Base-by-base conservation (phyloP, 805 yeast genomes). In the Teunomyces tritomae region DNA sequence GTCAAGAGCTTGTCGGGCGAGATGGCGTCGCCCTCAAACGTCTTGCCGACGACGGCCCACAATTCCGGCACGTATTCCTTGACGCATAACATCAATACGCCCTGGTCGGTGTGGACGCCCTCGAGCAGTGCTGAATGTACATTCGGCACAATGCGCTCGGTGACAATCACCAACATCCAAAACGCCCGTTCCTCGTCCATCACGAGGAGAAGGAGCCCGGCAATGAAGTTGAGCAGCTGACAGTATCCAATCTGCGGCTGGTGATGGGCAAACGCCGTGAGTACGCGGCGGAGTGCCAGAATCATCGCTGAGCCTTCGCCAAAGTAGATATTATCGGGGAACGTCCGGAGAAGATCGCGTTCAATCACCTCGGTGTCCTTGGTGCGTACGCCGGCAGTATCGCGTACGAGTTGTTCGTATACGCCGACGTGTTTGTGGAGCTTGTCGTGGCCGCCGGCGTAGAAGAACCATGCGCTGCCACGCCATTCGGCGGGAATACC, bases 401-500 rank as follows among this genome's bases (percentile, higher is more conserved):
- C 82, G 10, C 67, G 70, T 33, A 89, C 83, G 28, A 92, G 73
- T 50, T 74, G 71, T 39, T 83, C 87, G 63, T 91, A 94, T 2
- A 87, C 77, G 1, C 96, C 96, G 11, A 70, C 71, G 60, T 91
- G 82, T 34, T 82, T 80, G 54, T 78, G 82, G 48, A 89, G 66
- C 54, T 77, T 77, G 45, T 87, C 94, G 47, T 83, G 77, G 2
- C 98, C 99, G 24, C 84, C 83, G 7, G 96, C 96, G 65, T 88
- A 92, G 71, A 83, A 85, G 76, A 94, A 92, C 99, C 99, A 92
- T 0, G 97, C 97, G 54, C 81, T 80, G 1, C 99, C 99, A 55
- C 99, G 74, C 97, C 97, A 92, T 62, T 89, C 97, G 0, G 96
- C 91, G 0, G 99, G 98, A 8, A 92, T 84, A 9, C 99, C 99